phyloP scores from a whole-genome alignment of 202 grass and related monocot genomes.

The Zizania palustris region DNA sequence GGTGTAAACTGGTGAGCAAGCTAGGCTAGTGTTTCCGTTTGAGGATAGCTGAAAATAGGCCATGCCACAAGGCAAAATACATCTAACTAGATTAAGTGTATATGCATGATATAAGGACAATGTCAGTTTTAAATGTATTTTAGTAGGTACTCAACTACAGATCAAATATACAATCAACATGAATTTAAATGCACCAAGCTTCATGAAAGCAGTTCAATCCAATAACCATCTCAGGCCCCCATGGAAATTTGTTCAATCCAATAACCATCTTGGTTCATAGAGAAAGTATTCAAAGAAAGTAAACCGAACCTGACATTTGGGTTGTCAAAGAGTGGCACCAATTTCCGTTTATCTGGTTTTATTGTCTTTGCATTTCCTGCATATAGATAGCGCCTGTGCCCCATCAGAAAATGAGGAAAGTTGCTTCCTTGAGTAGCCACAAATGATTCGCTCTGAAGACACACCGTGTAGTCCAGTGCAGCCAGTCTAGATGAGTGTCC shows the following conservation, averaged over 20 bases:
- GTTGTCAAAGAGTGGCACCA: slow-evolving; percentile 77
- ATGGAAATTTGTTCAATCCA: not conserved
- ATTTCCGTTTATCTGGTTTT: slow-evolving; percentile 82
- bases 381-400: slow-evolving; percentile 73
- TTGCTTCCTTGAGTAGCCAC: slow-evolving; percentile 93
- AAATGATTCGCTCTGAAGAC: slow-evolving; percentile 73
- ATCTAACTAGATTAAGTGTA: not conserved
- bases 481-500: slow-evolving; percentile 87
- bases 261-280: slow-evolving; percentile 2
- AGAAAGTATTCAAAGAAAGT: not conserved
- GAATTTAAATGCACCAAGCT: not conserved
- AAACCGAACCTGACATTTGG: slow-evolving; percentile 65
- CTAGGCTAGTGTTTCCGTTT: not conserved
- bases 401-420: slow-evolving; percentile 91
- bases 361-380: slow-evolving; percentile 82
- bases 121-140: not conserved
- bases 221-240: not conserved
- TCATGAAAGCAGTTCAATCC: not conserved
- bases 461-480: slow-evolving; percentile 76
- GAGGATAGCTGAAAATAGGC: not conserved
- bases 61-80: not conserved
- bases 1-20: not conserved
- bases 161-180: not conserved
- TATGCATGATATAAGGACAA: not conserved
- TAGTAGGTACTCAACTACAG: not conserved